Conservation (phyloP, 768 basidiomycete genomes). For the Mycena filopes region DNA sequence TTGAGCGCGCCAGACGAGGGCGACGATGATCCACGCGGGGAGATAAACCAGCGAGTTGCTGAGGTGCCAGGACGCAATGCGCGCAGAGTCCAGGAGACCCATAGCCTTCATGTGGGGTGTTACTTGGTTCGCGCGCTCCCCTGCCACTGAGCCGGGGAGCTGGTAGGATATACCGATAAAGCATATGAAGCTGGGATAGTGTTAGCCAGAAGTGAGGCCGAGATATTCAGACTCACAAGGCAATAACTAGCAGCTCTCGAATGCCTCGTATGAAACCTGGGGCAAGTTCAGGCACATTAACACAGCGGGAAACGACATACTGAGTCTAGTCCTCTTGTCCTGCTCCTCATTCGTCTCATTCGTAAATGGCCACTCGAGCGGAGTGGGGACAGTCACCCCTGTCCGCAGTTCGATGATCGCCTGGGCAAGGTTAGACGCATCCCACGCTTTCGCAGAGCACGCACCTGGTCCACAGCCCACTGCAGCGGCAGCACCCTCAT, state of each 20-base stretch:
- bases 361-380: slow-evolving; percentile 79
- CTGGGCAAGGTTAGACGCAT: slow-evolving; percentile 45
- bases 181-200: slow-evolving; percentile 65
- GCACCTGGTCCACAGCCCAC: slow-evolving; percentile 78
- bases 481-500: slow-evolving; percentile 75
- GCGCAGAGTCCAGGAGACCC: slow-evolving; percentile 78
- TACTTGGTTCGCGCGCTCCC: slow-evolving; percentile 71
- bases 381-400: slow-evolving; percentile 63
- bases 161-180: slow-evolving; percentile 84
- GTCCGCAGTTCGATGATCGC: slow-evolving; percentile 78
- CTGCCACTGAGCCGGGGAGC: slow-evolving; percentile 74
- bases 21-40: slow-evolving; percentile 79
- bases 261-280: slow-evolving; percentile 73
- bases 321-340: slow-evolving; percentile 61
- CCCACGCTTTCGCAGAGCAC: slow-evolving; percentile 28
- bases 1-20: slow-evolving; percentile 70
- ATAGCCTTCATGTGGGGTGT: slow-evolving; percentile 84
- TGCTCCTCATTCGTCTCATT: slow-evolving; percentile 76
- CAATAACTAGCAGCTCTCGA: slow-evolving; percentile 69
- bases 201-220: background rate
- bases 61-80: slow-evolving; percentile 77
- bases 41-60: slow-evolving; percentile 75
- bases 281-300: slow-evolving; percentile 23
- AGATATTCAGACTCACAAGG: slow-evolving; percentile 59
- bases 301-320: slow-evolving; percentile 44